Percentiles rank a stretch among this genome's conserved stretches.
phyloP scores from a whole-genome alignment of 2,329 filamentous ascomycete species.

The Mollisia scopiformis region DNA sequence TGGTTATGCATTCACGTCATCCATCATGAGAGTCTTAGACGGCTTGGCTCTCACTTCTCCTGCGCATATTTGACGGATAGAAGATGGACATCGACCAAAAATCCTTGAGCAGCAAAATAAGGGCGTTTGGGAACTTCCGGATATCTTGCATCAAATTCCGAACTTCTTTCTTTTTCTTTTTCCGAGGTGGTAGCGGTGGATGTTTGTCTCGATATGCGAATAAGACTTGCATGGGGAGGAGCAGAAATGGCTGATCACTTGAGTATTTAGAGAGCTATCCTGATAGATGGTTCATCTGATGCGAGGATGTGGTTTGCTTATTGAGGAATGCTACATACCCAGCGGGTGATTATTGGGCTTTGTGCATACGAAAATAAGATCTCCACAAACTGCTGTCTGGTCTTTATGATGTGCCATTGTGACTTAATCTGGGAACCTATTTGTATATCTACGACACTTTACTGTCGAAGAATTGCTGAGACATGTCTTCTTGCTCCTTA shows the following conservation, averaged over 20 bases:
- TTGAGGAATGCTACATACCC: slow-evolving; percentile 65
- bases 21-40: slow-evolving; percentile 35
- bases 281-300: slow-evolving; percentile 40
- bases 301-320: slow-evolving; percentile 65
- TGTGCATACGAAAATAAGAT: slow-evolving; percentile 62
- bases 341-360: slow-evolving; percentile 28
- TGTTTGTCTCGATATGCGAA: slow-evolving; percentile 36
- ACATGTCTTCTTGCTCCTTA: background rate
- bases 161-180: slow-evolving; percentile 43
- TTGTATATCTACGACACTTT: background rate
- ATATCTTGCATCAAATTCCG: slow-evolving; percentile 74
- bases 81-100: slow-evolving; percentile 64
- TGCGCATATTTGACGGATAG: slow-evolving; percentile 65
- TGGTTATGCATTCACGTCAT: slow-evolving; percentile 32
- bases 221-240: slow-evolving; percentile 50
- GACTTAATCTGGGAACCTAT: background rate
- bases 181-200: slow-evolving; percentile 21
- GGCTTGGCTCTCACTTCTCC: slow-evolving; percentile 35
- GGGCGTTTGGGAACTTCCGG: slow-evolving; percentile 76
- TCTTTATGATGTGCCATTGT: slow-evolving; percentile 3
- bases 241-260: slow-evolving; percentile 59
- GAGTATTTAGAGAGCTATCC: slow-evolving; percentile 48
- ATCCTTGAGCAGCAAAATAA: slow-evolving; percentile 56
- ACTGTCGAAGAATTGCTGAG: background rate
- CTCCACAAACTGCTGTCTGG: slow-evolving; percentile 46